Base-by-base conservation (phyloP, 345 rosid genomes). In the Pistacia vera region DNA sequence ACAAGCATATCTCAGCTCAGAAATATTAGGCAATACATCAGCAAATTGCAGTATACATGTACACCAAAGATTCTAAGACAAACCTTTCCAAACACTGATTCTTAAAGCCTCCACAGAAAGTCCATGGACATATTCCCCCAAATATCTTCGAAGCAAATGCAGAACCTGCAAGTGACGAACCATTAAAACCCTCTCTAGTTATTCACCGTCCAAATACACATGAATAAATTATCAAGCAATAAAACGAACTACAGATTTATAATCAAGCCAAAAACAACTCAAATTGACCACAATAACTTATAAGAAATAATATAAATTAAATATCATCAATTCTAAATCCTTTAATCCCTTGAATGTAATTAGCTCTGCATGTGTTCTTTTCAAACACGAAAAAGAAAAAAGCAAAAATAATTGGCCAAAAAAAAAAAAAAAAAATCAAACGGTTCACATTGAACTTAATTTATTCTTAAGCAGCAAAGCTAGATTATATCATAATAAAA, bases 31-130 rank as follows among this genome's bases (percentile, higher is more conserved):
- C 52, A 56, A 57, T 54, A 48, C 49, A 62, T 38, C 22, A 59
- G 63, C 2, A 73, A 54, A 57, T 46, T 38, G 56, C 10, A 66
- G 16, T 5, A 5, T 16, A 20, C 33, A 71, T 63, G 59, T 13
- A 60, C 13, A n/a, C 17, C 11, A 38, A 63, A 51, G 57, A 72
- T 36, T 51, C 8, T 55, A 74, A 71, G 54, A 63, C 82, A 20
- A 79, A 96, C 99, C 99, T 88, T 92, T 96, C 99, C 99, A 96
- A 70, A 96, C 98, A 82, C 99, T 93, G 84, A 96, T 96, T 78
- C 95, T 81, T 83, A 96, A 79, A 77, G 97, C 97, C 87, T 96
- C 99, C 14, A 75, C 82, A 1, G 99, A 96, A 70, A 96, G 98
- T 73, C 97, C 99, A 41, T 93, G 93, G 56, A 96, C 99, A 79